These are phyloP conservation scores for Cladosporium sp. DNA, from an alignment of 2,329 filamentous ascomycete species.

Conservation along the genomic window DNA sequence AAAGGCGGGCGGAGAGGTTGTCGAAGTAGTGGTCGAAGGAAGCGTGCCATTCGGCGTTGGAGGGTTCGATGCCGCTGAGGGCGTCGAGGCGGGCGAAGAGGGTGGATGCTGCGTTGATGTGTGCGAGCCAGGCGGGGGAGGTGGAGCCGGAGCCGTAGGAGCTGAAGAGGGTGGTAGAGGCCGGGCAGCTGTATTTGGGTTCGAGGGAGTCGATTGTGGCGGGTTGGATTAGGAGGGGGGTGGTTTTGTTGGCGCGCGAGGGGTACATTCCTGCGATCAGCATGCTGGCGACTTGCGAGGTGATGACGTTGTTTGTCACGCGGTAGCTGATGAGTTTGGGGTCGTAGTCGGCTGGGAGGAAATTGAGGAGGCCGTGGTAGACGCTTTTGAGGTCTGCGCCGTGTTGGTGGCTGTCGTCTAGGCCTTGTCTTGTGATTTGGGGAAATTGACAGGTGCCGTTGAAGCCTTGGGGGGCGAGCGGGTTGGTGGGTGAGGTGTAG, in stretches of 20 bases:
- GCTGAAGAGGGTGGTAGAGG: constrained; percentile 42
- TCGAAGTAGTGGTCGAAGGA: constrained; percentile 81
- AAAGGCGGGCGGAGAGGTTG: constrained; percentile 73
- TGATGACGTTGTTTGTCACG: constrained; percentile 79
- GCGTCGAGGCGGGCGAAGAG: constrained; percentile 60
- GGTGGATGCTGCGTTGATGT: constrained; percentile 52
- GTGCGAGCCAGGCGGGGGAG: constrained; percentile 55
- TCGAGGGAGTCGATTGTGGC: constrained; percentile 65
- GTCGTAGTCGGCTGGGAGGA: constrained; percentile 54
- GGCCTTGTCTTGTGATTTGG: constrained; percentile 67
- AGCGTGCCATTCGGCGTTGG: constrained; percentile 60
- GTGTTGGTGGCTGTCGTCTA: constrained; percentile 71
- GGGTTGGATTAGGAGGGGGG: constrained; percentile 45
- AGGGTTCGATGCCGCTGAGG: constrained; percentile 59
- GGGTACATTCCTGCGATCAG: constrained; percentile 66
- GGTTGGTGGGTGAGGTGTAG: constrained; percentile 59
- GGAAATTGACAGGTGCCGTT: constrained; percentile 74
- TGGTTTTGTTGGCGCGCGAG: constrained; percentile 22
- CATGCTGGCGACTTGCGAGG: constrained; percentile 73
- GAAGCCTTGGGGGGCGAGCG: constrained; percentile 62
- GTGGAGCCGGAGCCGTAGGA: constrained; percentile 43
- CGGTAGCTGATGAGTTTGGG: constrained; percentile 55
- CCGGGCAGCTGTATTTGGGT: constrained; percentile 63
- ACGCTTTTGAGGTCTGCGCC: constrained; percentile 72
- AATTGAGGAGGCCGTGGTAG: constrained; percentile 63